Conservation (phyloP, 1,139 yeast species). For the Kurtzmaniella quercitrusa region DNA sequence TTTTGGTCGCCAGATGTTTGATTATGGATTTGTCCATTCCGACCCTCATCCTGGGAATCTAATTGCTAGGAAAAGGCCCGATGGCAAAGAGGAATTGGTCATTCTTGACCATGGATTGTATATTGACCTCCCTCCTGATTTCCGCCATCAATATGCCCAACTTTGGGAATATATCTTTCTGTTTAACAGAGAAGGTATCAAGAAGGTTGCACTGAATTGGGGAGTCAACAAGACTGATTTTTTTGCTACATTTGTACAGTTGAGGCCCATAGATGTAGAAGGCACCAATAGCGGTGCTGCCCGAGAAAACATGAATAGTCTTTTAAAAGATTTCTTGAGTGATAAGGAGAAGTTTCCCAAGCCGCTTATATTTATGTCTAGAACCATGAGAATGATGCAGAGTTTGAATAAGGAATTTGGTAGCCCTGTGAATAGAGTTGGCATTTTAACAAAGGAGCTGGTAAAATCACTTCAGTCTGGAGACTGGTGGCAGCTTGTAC, state of each 20-base stretch:
- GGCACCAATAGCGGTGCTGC: constrained; percentile 20
- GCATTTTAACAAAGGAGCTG: constrained; percentile 57
- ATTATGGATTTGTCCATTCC: constrained; percentile 74
- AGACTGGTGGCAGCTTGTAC: constrained; percentile 20
- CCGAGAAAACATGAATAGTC: constrained; percentile 16
- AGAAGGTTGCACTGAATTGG: constrained; percentile 53
- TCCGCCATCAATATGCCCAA: constrained; percentile 52
- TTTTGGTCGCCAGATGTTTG: constrained; percentile 66
- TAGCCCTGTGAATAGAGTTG: constrained; percentile 70
- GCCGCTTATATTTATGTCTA: constrained; percentile 58
- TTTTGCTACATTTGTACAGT: constrained; percentile 55
- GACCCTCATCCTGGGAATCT: constrained; percentile 86
- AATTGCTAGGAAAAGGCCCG: constrained; percentile 41
- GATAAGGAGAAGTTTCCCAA: constrained; percentile 67
- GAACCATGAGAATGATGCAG: constrained; percentile 74
- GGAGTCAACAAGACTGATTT: constrained; percentile 68
- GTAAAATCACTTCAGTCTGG: constrained; percentile 19
- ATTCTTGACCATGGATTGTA: constrained; percentile 75
- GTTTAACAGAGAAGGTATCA: constrained; percentile 46
- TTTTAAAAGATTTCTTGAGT: constrained; percentile 41
- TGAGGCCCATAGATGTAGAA: constrained; percentile 37
- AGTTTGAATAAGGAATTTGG: constrained; percentile 62
- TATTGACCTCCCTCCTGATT: constrained; percentile 46
- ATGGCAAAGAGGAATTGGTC: constrained; percentile 55
- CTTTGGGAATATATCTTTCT: constrained; percentile 64